These are phyloP conservation scores for Tephrocybe sp. DNA, from an alignment of 768 basidiomycete species.

Conservation along the genomic window DNA sequence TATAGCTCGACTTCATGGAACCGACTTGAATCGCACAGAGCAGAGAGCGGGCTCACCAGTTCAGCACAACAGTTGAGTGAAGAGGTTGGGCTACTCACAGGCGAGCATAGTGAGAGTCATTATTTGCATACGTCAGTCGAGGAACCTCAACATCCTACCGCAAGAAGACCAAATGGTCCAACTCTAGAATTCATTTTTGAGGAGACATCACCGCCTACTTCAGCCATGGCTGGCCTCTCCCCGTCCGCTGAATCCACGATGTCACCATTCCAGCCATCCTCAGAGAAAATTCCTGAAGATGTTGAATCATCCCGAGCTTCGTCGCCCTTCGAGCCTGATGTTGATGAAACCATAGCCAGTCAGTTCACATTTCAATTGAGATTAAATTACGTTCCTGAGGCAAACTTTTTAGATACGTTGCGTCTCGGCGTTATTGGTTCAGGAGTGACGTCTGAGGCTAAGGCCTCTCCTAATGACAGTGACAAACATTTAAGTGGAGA, in stretches of 20 bases:
- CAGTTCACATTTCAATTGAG: slow-evolving; percentile 10
- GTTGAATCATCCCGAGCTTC: slow-evolving; percentile 42
- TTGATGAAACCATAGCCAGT: slow-evolving; percentile 38
- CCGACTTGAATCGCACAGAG: slow-evolving; percentile 23
- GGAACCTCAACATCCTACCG: slow-evolving; percentile 11
- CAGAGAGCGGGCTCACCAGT: slow-evolving; percentile 44
- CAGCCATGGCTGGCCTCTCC: slow-evolving; percentile 15
- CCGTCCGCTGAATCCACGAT: slow-evolving; percentile 23
- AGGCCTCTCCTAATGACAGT: slow-evolving; percentile 23
- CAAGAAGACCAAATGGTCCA: slow-evolving; percentile 27
- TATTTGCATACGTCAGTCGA: slow-evolving; percentile 24
- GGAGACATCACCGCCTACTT: slow-evolving; percentile 24
- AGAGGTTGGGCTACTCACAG: slow-evolving; percentile 43
- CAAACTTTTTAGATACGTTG: slow-evolving; percentile 34
- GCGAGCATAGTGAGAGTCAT: slow-evolving; percentile 28
- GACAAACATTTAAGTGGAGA: background rate
- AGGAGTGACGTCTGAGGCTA: slow-evolving; percentile 40
- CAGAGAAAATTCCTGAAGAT: slow-evolving; percentile 47
- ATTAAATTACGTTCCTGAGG: background rate
- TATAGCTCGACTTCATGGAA: slow-evolving; percentile 17
- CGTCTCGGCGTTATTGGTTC: slow-evolving; percentile 53
- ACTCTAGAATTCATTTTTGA: slow-evolving; percentile 38
- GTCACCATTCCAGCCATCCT: slow-evolving; percentile 36
- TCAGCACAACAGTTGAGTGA: slow-evolving; percentile 49
- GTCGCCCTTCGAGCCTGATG: slow-evolving; percentile 33